Percentiles rank a stretch among this genome's conserved stretches.
These are phyloP conservation scores for Bothriochloa decipiens DNA, from an alignment of 176 grass and related monocot species.

Conservation along the genomic window DNA sequence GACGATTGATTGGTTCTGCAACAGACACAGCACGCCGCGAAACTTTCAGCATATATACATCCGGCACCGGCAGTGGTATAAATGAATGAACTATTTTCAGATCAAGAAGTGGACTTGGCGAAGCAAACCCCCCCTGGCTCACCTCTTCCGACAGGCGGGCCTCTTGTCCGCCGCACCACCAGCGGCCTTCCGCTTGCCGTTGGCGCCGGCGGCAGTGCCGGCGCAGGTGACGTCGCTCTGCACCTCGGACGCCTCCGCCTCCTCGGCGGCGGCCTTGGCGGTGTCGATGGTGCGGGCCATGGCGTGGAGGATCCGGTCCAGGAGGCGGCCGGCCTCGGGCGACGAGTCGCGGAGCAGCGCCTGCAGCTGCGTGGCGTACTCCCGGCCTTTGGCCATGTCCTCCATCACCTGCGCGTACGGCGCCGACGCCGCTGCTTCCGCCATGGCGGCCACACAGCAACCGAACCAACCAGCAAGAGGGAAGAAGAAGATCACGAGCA, in stretches of 20 bases:
- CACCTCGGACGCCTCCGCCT: conserved; percentile 30
- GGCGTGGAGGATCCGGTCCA: conserved; percentile 56
- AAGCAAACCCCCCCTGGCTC: background rate
- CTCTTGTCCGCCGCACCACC: conserved; percentile 21
- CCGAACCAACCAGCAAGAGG: too few relatives aligned
- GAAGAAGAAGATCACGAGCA: too few relatives aligned
- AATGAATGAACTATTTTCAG: background rate
- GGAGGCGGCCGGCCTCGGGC: conserved; percentile 38
- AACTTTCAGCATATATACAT: background rate
- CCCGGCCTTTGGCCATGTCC: conserved; percentile 53
- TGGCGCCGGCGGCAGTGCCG: background rate
- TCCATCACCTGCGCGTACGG: conserved; percentile 47
- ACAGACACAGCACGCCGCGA: too few relatives aligned
- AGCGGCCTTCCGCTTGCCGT: conserved; percentile 51
- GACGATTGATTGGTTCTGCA: conserved; percentile 43
- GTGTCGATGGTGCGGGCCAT: conserved; percentile 48
- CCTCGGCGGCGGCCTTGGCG: conserved; percentile 12
- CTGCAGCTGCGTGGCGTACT: conserved; percentile 47
- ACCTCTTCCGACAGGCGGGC: conserved; percentile 55
- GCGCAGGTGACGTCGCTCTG: conserved; percentile 57
- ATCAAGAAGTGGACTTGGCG: background rate
- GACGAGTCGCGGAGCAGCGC: conserved; percentile 15
- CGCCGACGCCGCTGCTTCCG: background rate
- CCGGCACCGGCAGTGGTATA: too few relatives aligned
- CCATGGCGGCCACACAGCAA: too few relatives aligned